phyloP scores from a whole-genome alignment of 176 grass and related monocot species.

The Metroxylon sagu region DNA sequence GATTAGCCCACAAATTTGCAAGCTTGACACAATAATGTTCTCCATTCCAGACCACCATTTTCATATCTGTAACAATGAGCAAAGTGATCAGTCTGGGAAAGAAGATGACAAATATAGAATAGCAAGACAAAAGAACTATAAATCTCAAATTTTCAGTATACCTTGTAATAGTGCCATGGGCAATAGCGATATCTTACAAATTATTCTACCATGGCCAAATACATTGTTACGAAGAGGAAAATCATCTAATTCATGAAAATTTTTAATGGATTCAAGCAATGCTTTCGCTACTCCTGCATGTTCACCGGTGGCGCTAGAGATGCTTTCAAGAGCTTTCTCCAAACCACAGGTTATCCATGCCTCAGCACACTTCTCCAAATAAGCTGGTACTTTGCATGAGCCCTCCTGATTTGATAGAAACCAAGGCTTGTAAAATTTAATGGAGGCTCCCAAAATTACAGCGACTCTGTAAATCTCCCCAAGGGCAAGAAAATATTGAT shows the following conservation, averaged over 20 bases:
- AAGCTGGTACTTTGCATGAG: constrained; percentile 35
- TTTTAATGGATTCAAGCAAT: constrained; percentile 34
- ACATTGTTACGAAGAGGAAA: constrained; percentile 4
- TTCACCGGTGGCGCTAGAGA: neutral
- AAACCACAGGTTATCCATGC: constrained; percentile 34
- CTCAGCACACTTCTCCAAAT: constrained; percentile 31
- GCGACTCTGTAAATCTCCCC: constrained; percentile 50
- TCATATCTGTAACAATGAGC: constrained; percentile 24
- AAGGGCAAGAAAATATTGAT: constrained; percentile 34
- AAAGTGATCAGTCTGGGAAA: constrained; percentile 6
- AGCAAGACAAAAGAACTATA: neutral
- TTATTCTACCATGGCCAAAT: neutral
- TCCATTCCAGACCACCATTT: constrained; percentile 37
- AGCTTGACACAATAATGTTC: constrained; percentile 47
- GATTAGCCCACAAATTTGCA: constrained; percentile 55
- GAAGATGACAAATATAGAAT: neutral
- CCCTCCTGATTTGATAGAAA: constrained; percentile 30
- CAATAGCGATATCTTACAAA: constrained; percentile 36
- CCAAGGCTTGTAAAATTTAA: constrained; percentile 52
- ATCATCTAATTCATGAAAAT: constrained; percentile 28
- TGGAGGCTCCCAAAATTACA: constrained; percentile 30
- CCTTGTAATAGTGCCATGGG: constrained; percentile 28
- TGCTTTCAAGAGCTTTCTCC: constrained; percentile 27
- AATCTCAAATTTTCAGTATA: constrained; percentile 9
- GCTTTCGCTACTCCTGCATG: constrained; percentile 30